Evolutionary conservation across 345 rosid genomes (phyloP), one percentile per base, ranked within the genome.

Genomic region (Camelina hispida): DNA sequence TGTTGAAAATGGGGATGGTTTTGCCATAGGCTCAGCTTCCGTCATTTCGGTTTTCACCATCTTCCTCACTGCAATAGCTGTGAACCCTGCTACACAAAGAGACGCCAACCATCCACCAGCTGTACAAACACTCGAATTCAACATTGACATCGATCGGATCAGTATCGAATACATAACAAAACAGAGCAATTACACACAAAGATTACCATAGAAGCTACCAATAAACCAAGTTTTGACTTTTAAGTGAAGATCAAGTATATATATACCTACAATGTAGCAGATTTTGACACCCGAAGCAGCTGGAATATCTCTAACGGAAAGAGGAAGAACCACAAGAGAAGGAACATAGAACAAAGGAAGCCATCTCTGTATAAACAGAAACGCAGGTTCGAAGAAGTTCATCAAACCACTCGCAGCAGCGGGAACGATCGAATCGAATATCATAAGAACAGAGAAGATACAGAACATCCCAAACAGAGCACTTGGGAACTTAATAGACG

Each of bases 21-120:
- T 94, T 7, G 81, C 73, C 98, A 94, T 94, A 37, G 98, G 98
- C 71, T 94, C 98, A 1, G 97, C 94, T 63, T 94, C 97, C 0
- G 46, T 82, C 97, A 94, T 86, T 73, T 94, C 89, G 44, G 97
- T 91, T 69, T 85, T 88, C 55, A 89, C 97, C 60, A 85, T 82
- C 61, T 89, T 94, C 58, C 98, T 91, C 68, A 91, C 86, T 5
- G 95, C 74, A 62, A 94, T 89, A 7, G 98, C 98, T 28, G 93
- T 85, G 66, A 78, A 94, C 8, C 97, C 97, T 1, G 97, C 98
- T 20, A 89, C 97, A 74, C 89, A 88, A 62, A 91, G 93, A 28
- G 98, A 88, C 60, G 98, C 97, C 74, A 94, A 73, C 98, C 98
- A 94, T 32, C 97, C 98, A 71, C 87, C 95, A 20, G 84, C 98